A percentile compares a stretch with the other conserved stretches of the same genome.
Conservation (phyloP, 1,139 yeast genomes). For the Geotrichum citri-aurantii region DNA sequence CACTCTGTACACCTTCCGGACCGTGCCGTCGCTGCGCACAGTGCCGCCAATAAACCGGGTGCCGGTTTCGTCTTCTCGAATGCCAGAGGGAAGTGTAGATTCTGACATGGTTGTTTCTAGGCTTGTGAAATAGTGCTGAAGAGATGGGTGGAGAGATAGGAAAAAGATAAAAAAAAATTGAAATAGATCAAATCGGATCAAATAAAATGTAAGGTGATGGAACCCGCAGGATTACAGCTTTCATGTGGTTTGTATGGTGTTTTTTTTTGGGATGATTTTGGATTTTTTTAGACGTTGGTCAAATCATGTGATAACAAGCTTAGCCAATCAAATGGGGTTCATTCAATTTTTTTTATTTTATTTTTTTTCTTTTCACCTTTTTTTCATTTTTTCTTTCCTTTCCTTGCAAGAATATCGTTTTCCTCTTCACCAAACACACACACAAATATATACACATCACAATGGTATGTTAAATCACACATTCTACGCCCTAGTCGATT, state of each 20-base stretch:
- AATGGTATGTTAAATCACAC: neutral
- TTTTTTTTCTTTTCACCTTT: neutral
- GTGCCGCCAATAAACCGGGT: conserved; percentile 30
- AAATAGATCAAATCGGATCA: no score
- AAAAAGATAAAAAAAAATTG: no score
- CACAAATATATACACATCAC: neutral
- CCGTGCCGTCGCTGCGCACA: conserved; percentile 39
- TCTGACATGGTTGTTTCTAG: neutral
- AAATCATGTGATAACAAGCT: neutral
- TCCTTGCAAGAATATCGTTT: neutral
- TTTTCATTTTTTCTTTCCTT: neutral
- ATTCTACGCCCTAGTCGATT: neutral
- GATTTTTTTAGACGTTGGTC: neutral
- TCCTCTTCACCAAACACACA: neutral
- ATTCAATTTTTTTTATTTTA: conserved; percentile 1
- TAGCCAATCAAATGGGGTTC: conserved; percentile 12
- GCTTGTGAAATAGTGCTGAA: no score
- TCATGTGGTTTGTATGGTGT: neutral
- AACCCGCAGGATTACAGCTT: no score
- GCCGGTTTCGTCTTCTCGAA: conserved; percentile 24
- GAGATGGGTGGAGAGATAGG: no score
- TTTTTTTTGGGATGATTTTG: neutral
- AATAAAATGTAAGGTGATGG: no score
- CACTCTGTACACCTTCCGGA: conserved; percentile 34
- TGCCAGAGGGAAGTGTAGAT: conserved; percentile 12